Base-by-base conservation (phyloP, 805 yeast species). In the Dipodascus geniculatus region DNA sequence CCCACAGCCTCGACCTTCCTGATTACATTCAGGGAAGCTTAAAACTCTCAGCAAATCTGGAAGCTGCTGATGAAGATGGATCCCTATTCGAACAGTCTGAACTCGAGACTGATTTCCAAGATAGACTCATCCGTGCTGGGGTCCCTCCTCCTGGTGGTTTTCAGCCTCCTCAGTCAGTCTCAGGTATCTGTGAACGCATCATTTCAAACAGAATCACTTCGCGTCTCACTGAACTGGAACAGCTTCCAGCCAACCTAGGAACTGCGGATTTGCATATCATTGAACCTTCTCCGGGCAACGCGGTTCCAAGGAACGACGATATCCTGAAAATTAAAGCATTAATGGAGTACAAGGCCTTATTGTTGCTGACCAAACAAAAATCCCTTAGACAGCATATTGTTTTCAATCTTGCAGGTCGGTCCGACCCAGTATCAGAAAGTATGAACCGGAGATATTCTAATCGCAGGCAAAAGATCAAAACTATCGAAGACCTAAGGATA, bases 381-480 rank as follows among this genome's bases (percentile, higher is more conserved):
- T 85, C 89, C n/a, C 68, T 90, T 53, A 78, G 95, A 56, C 96
- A 96, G 14, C 85, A 83, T 56, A 67, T 91, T 1, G 71, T 89
- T 31, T 80, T 85, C 33, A 82, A 82, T 58, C 69, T 82, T 44
- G 88, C 90, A 75, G 88, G 87, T 60, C 83, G 86, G 62, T 78
- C 81, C 56, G 72, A 88, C 49, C 50, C 51, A 17, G 48, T 62
- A 6, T 60, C 67, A 23, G 60, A 59, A 48, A 61, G 65, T 31
- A 85, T 87, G 63, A 81, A 90, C 3, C 85, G 86, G 65, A 96
- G 98, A 3, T 86, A 88, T 63, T 84, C 87, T 62, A 76, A 88
- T 55, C 90, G 97, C 2, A 85, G 87, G 59, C 79, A 83, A 48
- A 79, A 87, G 65, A 72, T 74, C 48, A 70, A 81, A 44, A 75